Conservation (phyloP, 2,329 filamentous ascomycete genomes). For the Fusarium sp. region DNA sequence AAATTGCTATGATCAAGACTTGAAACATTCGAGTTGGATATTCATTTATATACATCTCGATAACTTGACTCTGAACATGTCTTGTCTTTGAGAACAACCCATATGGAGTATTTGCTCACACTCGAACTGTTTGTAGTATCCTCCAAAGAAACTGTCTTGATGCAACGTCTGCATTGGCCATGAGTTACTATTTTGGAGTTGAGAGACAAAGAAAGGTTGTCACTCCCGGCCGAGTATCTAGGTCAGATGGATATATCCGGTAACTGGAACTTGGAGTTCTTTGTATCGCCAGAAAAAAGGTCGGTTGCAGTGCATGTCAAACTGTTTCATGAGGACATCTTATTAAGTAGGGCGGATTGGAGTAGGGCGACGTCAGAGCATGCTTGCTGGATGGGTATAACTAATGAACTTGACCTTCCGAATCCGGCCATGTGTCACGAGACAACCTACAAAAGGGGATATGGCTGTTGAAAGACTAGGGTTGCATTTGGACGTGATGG, state of each 20-base stretch:
- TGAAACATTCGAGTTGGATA: background rate
- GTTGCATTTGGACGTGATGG: background rate
- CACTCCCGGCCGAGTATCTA: no score
- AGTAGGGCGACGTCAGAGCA: background rate
- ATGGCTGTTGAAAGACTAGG: background rate
- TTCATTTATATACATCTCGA: background rate
- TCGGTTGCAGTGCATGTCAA: background rate
- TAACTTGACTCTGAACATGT: background rate
- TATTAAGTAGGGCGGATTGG: background rate
- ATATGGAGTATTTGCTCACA: background rate
- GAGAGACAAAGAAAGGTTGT: constrained; percentile 14
- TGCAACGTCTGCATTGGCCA: background rate
- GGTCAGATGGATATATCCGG: background rate
- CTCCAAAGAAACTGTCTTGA: background rate
- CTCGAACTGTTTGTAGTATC: background rate
- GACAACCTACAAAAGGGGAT: background rate
- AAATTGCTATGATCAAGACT: background rate
- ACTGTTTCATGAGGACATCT: background rate
- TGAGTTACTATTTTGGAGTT: constrained; percentile 1
- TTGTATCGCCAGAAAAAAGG: background rate
- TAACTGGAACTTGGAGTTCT: background rate
- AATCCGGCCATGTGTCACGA: background rate
- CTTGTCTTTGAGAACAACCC: background rate
- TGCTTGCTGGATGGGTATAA: background rate
- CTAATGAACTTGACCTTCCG: background rate